Evolutionary conservation across 2,329 filamentous ascomycete species (phyloP).

Genomic region (Hymenoscyphus fraxineus): DNA sequence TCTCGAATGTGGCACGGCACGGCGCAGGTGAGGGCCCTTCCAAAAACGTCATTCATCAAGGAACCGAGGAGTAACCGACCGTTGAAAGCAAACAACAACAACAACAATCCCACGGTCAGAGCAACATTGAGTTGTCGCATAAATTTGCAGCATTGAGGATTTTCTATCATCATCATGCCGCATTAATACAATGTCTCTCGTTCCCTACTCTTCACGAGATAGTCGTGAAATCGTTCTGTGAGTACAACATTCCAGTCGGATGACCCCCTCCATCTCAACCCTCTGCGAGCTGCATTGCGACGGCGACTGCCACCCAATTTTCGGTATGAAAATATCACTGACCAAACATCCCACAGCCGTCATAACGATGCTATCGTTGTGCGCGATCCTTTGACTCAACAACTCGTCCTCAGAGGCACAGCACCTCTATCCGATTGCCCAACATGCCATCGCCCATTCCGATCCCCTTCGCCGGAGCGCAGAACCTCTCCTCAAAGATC

Average conservation of each 20-base stretch:
- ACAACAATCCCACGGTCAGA: neutral
- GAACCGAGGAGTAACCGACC: neutral
- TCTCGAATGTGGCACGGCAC: too few species aligned
- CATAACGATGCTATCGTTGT: constrained; percentile 91
- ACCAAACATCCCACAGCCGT: constrained; percentile 53
- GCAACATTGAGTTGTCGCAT: neutral
- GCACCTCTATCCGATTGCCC: constrained; percentile 70
- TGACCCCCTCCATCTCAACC: neutral
- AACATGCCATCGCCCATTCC: constrained; percentile 35
- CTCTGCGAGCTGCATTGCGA: neutral
- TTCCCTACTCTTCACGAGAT: constrained; percentile 70
- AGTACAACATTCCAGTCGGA: constrained; percentile 36
- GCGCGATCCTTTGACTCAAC: constrained; percentile 78
- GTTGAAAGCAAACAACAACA: constrained; percentile 1
- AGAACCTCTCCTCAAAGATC: constrained; percentile 42
- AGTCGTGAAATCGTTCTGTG: constrained; percentile 78
- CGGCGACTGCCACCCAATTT: neutral
- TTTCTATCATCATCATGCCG: neutral
- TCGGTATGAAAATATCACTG: constrained; percentile 20
- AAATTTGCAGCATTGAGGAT: neutral
- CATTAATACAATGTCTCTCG: constrained; percentile 55
- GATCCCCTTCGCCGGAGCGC: constrained; percentile 49
- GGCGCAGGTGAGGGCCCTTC: neutral
- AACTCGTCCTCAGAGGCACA: constrained; percentile 73
- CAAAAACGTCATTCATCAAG: neutral